Evolutionary conservation across 1,284 basidiomycete genomes (phyloP), one percentile per base, ranked within the genome.

Genomic region (Papiliotrema flavescens): DNA sequence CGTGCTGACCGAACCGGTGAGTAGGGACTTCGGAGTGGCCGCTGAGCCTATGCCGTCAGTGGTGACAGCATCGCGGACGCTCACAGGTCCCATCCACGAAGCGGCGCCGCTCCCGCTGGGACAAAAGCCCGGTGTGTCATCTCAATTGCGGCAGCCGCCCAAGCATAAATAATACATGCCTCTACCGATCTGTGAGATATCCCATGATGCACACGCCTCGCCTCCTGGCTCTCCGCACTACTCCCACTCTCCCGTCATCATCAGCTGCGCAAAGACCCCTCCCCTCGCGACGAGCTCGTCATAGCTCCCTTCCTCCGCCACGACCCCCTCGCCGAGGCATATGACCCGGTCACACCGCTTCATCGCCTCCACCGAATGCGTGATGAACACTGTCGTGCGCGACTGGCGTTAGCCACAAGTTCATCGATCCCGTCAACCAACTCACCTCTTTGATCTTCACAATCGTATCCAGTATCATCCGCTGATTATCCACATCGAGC

Each of bases 281-380:
- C 82, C 82, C 55, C 77, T 78, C 53, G 80, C 80, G 64, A 90
- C 79, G 41, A 96, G 80, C 62, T 84, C 78, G 19, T 88, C 84
- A 67, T 83, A 96, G 44, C 80, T 81, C 17, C 93, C 93, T 61
- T 89, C 78, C 77, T 97, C 91, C 11, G 80, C 86, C 19, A 96
- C 81, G 49, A 71, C 73, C 4, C 94, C 93, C 17, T 86, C 84
- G 15, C 86, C 81, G 11, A 98, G 74, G 40, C 96, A 88, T 20
- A 97, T 65, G 50, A 98, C 84, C 37, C 91, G 82, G 74, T 96
- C 91, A 77, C 94, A 97, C 81, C 86, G 84, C 70, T 81, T 82
- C 94, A 98, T 98, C 46, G 92, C 85, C 55, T 86, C 83, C 44
- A 91, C 73, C 73, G 95, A 95, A 79, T 98, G 95, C 20, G 94